These are phyloP conservation scores for Galerina sulciceps DNA, from an alignment of 768 basidiomycete species.

Conservation along the genomic window DNA sequence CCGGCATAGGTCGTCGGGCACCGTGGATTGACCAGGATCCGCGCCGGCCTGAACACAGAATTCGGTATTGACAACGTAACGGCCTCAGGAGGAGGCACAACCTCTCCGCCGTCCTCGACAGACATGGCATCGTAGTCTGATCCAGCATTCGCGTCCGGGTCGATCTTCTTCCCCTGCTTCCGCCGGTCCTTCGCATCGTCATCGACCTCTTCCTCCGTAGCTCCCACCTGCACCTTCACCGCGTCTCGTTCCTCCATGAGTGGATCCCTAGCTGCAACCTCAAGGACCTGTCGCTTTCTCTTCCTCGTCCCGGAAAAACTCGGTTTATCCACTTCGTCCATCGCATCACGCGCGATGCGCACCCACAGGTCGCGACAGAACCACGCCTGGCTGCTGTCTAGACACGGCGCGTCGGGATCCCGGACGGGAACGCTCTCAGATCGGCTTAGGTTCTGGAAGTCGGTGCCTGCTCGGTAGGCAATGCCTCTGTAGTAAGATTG, in stretches of 20 bases:
- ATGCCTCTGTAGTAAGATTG: conserved; percentile 96
- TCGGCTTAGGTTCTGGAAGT: conserved; percentile 80
- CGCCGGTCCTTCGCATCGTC: conserved; percentile 32
- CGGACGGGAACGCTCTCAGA: conserved; percentile 60
- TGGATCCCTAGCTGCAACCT: conserved; percentile 38
- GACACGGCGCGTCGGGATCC: conserved; percentile 81
- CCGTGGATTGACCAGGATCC: conserved; percentile 94
- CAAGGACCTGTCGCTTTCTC: conserved; percentile 32
- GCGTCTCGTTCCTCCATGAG: conserved; percentile 38
- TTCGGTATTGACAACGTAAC: conserved; percentile 76
- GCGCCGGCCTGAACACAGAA: conserved; percentile 83
- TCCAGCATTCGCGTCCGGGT: conserved; percentile 81
- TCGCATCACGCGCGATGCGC: conserved; percentile 79
- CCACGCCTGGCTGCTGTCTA: conserved; percentile 97
- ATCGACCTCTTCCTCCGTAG: conserved; percentile 37
- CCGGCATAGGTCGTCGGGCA: conserved; percentile 99
- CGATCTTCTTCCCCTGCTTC: conserved; percentile 40
- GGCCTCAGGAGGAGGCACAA: conserved; percentile 40
- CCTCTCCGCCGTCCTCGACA: conserved; percentile 56
- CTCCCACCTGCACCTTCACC: conserved; percentile 36
- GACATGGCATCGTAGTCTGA: conserved; percentile 91
- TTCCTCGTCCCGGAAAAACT: conserved; percentile 37
- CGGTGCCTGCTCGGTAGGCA: conserved; percentile 77
- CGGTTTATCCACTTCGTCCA: conserved; percentile 56
- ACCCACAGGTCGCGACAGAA: conserved; percentile 98